Base-by-base conservation (phyloP, 2,329 filamentous ascomycete genomes). In the Colletotrichum paranaense region DNA sequence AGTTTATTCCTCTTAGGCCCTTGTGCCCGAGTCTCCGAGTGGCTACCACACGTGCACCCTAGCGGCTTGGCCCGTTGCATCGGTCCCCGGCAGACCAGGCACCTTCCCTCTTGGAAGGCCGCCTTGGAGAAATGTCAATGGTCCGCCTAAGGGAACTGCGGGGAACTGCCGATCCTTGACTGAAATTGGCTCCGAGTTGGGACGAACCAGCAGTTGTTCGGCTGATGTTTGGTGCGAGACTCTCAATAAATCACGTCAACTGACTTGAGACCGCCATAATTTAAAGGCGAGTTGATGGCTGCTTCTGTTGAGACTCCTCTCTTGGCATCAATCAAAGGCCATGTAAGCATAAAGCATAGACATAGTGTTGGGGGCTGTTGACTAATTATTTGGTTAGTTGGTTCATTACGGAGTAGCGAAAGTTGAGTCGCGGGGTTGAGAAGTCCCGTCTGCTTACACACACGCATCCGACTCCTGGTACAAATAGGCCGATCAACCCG, bases 41-140 rank as follows among this genome's bases (percentile, higher is more conserved):
- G 46, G 28, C 62, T 19, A 28, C n/a, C 28, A 42, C 62, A 64
- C 62, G 46, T 67, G 63, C 53, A 26, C 19, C 46, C 46, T 70
- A 63, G 70, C 35, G 66, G 38, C 70, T 73, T 70, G 70, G 70
- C 70, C 42, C 62, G 52, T 46, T 58, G 42, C 28, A 62, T 68
- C 8, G 46, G 22, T 16, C 24, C 28, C 58, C 32, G 58, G 49
- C 38, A 72, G 52, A 59, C 69, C 70, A 62, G 66, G 42, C 55
- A 52, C 14, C 66, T 55, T 26, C 35, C 53, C 24, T 64, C 35
- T 69, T 68, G 53, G 66, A 46, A 32, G 58, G 58, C 58, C 6
- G 30, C 32, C 28, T n/a, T 14, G 59, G 24, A 35, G 16, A 19
- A 52, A 26, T 28, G 22, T 53, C n/a, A 52, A 24, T 35, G 55